Evolutionary conservation across 345 rosid genomes (phyloP), one percentile per base, ranked within the genome.

Genomic region (Melaleuca quinquenervia): DNA sequence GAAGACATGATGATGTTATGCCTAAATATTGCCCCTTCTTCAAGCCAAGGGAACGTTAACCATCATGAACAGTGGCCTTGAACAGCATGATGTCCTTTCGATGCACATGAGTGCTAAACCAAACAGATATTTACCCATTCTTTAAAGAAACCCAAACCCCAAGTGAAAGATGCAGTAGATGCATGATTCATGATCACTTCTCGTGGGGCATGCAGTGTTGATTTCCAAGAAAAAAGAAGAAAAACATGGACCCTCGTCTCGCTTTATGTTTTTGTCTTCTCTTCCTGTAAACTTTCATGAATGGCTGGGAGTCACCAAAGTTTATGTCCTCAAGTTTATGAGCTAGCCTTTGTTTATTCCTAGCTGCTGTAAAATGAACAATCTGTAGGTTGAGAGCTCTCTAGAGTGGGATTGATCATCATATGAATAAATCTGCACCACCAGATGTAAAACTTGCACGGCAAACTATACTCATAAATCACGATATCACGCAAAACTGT

Each of bases 371-470:
- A 45, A 32, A 32, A 64, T 18, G 78, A 18, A 36, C 18, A 70
- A 70, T 32, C 48, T 8, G 36, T 36, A 5, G 45, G 48, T 18
- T 7, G 48, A 70, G 48, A 36, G 80, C 26, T 70, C 80, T 70
- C 14, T 18, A 9, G 18, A 18, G 36, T 36, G 80, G 48, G 48
- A 36, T 70, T 70, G 26, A 36, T 70, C 36, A 36, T 70, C 45
- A 32, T 54, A 58, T 84, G 76, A 4, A 84, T 44, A 48, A 7
- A 29, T 52, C 26, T 54, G 24, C 64, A 22, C 74, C 41, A 0
- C 20, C 45, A n/a, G 50, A 83, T 84, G 86, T 50, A 22, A 85
- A 88, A 87, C 89, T 90, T 87, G 89, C 91, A 87, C 85, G 91
- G 49, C 87, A 87, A 84, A 83, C 60, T n/a, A 45, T 64, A 18